phyloP scores from a whole-genome alignment of 805 yeast species.

The Cyberlindnera suaveolens region DNA sequence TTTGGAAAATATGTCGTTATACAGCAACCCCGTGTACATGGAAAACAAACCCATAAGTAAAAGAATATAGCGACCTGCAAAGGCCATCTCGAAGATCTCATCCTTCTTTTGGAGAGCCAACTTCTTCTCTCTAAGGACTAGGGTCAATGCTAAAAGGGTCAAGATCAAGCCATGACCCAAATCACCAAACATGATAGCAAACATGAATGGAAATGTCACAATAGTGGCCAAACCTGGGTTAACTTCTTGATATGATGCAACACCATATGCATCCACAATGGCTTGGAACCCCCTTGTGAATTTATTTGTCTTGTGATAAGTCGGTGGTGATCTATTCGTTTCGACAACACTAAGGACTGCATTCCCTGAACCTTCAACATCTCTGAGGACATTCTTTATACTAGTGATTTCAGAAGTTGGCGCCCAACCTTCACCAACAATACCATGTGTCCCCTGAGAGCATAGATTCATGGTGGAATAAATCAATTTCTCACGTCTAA shows the following conservation, averaged over 20 bases:
- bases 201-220: slow-evolving; percentile 96
- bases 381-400: slow-evolving; percentile 63
- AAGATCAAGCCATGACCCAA: slow-evolving; percentile 90
- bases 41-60: slow-evolving; percentile 92
- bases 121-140: slow-evolving; percentile 70
- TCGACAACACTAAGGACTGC: slow-evolving; percentile 49
- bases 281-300: slow-evolving; percentile 90
- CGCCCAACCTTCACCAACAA: slow-evolving; percentile 96
- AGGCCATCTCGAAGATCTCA: slow-evolving; percentile 97
- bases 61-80: slow-evolving; percentile 83
- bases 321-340: slow-evolving; percentile 88
- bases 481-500: slow-evolving; percentile 77
- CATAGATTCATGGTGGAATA: slow-evolving; percentile 76
- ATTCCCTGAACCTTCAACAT: slow-evolving; percentile 29
- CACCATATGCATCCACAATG: slow-evolving; percentile 93
- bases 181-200: slow-evolving; percentile 99
- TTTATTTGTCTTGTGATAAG: slow-evolving; percentile 90
- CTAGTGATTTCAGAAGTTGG: slow-evolving; percentile 69
- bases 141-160: slow-evolving; percentile 60
- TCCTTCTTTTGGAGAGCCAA: slow-evolving; percentile 69
- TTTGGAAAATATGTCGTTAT: slow-evolving; percentile 89
- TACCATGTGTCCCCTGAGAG: slow-evolving; percentile 76
- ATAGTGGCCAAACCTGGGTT: slow-evolving; percentile 95
- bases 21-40: slow-evolving; percentile 89
- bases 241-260: slow-evolving; percentile 88